Evolutionary conservation across 208 protist species (phyloP).

Genomic region (Sergeia podlipaevii): DNA sequence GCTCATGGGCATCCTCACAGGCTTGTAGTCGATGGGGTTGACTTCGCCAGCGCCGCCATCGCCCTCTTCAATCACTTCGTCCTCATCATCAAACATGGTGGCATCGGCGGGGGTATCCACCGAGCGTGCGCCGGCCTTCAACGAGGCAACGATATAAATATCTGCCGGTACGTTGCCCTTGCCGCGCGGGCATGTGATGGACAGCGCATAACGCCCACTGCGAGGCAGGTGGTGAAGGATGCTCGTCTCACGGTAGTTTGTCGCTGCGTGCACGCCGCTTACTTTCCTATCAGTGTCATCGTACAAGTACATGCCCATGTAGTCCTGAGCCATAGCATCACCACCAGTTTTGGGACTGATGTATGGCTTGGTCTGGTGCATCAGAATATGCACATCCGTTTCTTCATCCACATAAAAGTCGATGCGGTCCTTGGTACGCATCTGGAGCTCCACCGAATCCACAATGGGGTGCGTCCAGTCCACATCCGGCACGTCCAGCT

Average conservation of each 20-base stretch:
- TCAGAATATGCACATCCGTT: constrained; percentile 48
- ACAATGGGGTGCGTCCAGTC: constrained; percentile 30
- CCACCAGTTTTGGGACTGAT: constrained; percentile 25
- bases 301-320: constrained; percentile 53
- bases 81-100: constrained; percentile 30
- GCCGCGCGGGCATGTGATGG: constrained; percentile 39
- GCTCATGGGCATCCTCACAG: constrained; percentile 20
- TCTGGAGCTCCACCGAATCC: constrained; percentile 27
- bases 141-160: constrained; percentile 32
- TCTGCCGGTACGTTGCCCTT: constrained; percentile 23
- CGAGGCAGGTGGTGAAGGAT: constrained; percentile 33
- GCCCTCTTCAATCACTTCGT: constrained; percentile 37
- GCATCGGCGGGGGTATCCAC: constrained; percentile 40
- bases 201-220: constrained; percentile 47
- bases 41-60: constrained; percentile 8
- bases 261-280: constrained; percentile 33
- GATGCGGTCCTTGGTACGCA: constrained; percentile 41
- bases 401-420: constrained; percentile 50
- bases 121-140: constrained; percentile 7
- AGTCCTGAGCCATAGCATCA: constrained; percentile 54
- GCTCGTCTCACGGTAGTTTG: constrained; percentile 57
- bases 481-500: constrained; percentile 34
- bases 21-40: constrained; percentile 47
- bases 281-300: constrained; percentile 39
- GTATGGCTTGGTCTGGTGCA: constrained; percentile 42